Evolutionary conservation across 2,329 filamentous ascomycete species (phyloP), one percentile per base, ranked within the genome.

Genomic region (Fusarium clavum): DNA sequence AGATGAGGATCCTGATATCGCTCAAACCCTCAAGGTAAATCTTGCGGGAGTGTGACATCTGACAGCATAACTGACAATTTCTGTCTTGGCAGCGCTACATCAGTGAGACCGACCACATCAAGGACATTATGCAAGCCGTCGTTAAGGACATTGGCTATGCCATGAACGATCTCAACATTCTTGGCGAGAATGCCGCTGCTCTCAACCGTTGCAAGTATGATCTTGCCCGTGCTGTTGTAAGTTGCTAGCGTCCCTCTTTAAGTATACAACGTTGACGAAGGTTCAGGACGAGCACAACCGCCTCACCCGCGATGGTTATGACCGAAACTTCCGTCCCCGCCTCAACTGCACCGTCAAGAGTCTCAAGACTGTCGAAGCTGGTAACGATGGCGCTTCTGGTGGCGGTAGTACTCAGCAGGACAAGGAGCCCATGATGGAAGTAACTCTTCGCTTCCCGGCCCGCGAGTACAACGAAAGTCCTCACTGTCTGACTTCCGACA

Each of bases 391-490:
- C 8, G 9, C 20, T 20, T 18, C 8, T n/a, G 41, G n/a, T 25
- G 46, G 7, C 20, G 7, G 48, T 12, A 9, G 18, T 18, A 25
- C 40, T 9, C 11, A 51, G 47, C 22, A 49, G 48, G 57, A 43
- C 29, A 30, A 20, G 8, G 41, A 56, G 22, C 46, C 44, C 9
- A 54, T 60, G 54, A 63, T 70, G 43, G 67, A 70, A 29, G 22
- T 70, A 5, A 56, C 56, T 49, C 46, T 70, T 38, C 67, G 64
- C 6, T 60, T 70, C 45, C 52, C 67, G 8, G 46, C 40, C 4
- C 27, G 30, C 10, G 62, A 70, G 63, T 70, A 70, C 29, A 70
- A 55, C n/a, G 62, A 70, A 0, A 68, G 57, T 8, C 67, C 67
- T 22, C 67, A 70, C 25, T 49, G 44, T 20, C 54, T 71, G 18